Percentiles rank a stretch among this genome's conserved stretches.
Conservation (phyloP, 2,329 filamentous ascomycete genomes). For the Epichloe elymi region DNA sequence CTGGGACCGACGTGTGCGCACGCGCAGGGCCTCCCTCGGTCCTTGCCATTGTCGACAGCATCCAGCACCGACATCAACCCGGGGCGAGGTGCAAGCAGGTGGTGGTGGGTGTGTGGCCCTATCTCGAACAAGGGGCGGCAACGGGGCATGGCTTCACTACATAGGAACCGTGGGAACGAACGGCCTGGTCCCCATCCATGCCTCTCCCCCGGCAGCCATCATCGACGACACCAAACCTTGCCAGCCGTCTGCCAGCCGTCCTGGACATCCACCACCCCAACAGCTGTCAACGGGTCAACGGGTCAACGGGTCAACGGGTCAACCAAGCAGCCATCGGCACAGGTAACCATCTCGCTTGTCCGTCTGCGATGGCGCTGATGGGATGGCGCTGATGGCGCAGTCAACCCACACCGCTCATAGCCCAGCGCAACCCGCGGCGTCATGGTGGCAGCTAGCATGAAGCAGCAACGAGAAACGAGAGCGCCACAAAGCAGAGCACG, state of each 20-base stretch:
- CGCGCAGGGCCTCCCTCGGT: slow-evolving; percentile 4
- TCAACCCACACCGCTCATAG: slow-evolving; percentile 20
- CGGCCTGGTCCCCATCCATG: background rate
- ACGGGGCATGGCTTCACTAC: slow-evolving; percentile 4
- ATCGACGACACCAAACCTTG: background rate
- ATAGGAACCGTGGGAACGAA: slow-evolving; percentile 3
- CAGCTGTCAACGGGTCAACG: background rate
- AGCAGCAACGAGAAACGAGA: background rate
- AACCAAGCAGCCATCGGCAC: background rate
- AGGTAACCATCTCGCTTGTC: no score
- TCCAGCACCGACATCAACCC: slow-evolving; percentile 3
- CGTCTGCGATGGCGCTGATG: no score
- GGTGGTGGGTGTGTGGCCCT: background rate
- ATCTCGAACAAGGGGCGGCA: slow-evolving; percentile 7
- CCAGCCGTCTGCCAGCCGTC: background rate
- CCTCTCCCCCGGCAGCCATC: background rate
- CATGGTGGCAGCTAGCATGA: slow-evolving; percentile 1
- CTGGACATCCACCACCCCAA: background rate
- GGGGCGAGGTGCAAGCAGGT: slow-evolving; percentile 2
- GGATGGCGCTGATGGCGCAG: background rate
- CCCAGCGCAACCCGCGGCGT: background rate
- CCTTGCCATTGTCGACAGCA: slow-evolving; percentile 3
- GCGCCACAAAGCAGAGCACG: background rate
- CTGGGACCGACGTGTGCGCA: slow-evolving; percentile 2
- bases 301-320: background rate